Conservation (phyloP, 2,329 filamentous ascomycete species). For the Hortaea sp. region DNA sequence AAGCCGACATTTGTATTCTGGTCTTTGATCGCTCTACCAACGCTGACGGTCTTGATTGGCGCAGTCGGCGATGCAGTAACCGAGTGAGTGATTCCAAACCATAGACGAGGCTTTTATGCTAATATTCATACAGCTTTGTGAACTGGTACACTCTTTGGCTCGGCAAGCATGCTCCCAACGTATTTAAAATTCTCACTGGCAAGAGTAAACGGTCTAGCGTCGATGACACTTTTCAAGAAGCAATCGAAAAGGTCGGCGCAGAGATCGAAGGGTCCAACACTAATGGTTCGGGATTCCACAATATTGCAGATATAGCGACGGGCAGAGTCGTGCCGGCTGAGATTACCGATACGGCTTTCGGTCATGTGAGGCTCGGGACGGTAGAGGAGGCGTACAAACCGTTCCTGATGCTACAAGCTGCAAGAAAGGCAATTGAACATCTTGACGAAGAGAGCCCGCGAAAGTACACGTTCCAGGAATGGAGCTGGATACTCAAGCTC, state of each 20-base stretch:
- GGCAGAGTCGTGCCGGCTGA: slow-evolving; percentile 2
- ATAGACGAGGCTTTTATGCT: no score
- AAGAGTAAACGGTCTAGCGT: slow-evolving; percentile 9
- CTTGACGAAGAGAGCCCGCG: slow-evolving; percentile 12
- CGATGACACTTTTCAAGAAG: slow-evolving; percentile 1
- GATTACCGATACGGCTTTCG: slow-evolving; percentile 15
- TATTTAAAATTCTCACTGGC: slow-evolving; percentile 25
- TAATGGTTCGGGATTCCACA: neutral
- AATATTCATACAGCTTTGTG: slow-evolving; percentile 1
- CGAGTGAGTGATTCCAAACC: slow-evolving; percentile 35
- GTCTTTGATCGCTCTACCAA: slow-evolving; percentile 73
- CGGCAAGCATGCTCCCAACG: slow-evolving; percentile 7
- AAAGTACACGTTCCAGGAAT: slow-evolving; percentile 19
- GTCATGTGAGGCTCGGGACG: neutral
- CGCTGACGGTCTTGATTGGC: slow-evolving; percentile 74
- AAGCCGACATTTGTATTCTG: slow-evolving; percentile 87
- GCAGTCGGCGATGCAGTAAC: slow-evolving; percentile 63
- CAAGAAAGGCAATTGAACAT: slow-evolving; percentile 30
- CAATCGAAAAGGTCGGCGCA: neutral
- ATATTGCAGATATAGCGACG: slow-evolving; percentile 4
- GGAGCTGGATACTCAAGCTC: slow-evolving; percentile 31
- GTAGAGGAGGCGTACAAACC: slow-evolving; percentile 4
- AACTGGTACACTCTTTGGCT: slow-evolving; percentile 13
- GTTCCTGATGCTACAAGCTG: slow-evolving; percentile 24
- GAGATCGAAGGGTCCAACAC: neutral